A percentile compares a stretch with the other conserved stretches of the same genome.
Conservation (phyloP, 208 protist genomes). For the Trichomonas vaginalis region DNA sequence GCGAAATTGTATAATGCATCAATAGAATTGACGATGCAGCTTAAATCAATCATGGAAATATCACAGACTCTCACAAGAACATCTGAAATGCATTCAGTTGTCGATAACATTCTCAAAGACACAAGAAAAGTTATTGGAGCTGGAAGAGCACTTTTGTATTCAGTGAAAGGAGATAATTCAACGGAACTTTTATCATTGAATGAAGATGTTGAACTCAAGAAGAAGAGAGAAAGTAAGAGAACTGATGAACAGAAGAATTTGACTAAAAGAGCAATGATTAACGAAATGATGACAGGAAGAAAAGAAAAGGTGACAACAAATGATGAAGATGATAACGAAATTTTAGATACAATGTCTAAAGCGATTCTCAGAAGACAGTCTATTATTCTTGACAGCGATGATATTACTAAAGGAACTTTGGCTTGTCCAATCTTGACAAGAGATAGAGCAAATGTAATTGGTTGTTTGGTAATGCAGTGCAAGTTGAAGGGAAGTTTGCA, state of each 20-base stretch:
- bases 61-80: neutral
- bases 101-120: neutral
- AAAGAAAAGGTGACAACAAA: neutral
- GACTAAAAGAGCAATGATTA: neutral
- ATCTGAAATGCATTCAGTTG: neutral
- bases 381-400: neutral
- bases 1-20: neutral
- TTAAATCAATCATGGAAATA: neutral
- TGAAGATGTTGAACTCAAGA: neutral
- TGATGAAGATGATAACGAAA: neutral
- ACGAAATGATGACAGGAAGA: neutral
- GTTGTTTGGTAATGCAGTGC: neutral
- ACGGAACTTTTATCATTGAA: neutral
- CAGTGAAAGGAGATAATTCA: neutral
- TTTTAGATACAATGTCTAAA: neutral
- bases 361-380: neutral
- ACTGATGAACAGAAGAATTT: neutral
- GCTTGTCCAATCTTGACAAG: neutral
- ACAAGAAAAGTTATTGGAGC: neutral
- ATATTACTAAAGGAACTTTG: neutral
- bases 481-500: neutral
- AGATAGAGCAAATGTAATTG: neutral
- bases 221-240: neutral
- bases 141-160: neutral
- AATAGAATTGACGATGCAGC: neutral